Evolutionary conservation across 306 rosid species (phyloP), one percentile per base, ranked within the genome.

Genomic region (Medicago truncatula): DNA sequence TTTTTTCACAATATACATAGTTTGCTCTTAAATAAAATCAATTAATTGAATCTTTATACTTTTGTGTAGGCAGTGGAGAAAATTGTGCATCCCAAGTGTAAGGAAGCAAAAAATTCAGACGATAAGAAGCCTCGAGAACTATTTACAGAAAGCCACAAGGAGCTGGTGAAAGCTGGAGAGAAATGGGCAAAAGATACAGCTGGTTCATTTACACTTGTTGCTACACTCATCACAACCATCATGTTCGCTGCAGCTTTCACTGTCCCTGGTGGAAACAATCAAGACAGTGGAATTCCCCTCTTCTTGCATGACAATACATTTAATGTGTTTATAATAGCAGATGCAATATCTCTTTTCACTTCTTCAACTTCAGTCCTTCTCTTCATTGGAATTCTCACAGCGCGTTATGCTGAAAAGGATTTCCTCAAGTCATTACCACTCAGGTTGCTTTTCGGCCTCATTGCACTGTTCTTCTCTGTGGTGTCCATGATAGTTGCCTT

Each of bases 171-270:
- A 70, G 63, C 28, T 1, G 63, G 49, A 3, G 75, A 70, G 8
- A 70, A 52, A 52, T 70, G 75, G 75, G 47, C 63, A 16, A 70
- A 70, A 34, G 75, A 70, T 0, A 70, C 49, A 3, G 49, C 75
- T 0, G 11, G 47, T n/a, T 52, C 60, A 15, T 70, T 70, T 16
- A 16, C 62, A 5, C 46, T 70, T n/a, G 62, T 70, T 5, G 75
- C 63, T 8, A 70, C 61, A 28, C 74, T 49, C 46, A 49, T 70
- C 10, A 70, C 38, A 2, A 50, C 46, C 7, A 28, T 70, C 10
- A 70, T 49, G 61, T 70, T 70, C 9, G 74, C 46, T 2, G 60
- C 46, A 1, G 61, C 61, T 3, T 70, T 70, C 61, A 70, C 61
- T 0, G 21, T 70, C 9, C 58, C 61, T 0, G 61, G 46, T 28